Conservation (phyloP, 306 rosid species). For the Corylus heterophylla region DNA sequence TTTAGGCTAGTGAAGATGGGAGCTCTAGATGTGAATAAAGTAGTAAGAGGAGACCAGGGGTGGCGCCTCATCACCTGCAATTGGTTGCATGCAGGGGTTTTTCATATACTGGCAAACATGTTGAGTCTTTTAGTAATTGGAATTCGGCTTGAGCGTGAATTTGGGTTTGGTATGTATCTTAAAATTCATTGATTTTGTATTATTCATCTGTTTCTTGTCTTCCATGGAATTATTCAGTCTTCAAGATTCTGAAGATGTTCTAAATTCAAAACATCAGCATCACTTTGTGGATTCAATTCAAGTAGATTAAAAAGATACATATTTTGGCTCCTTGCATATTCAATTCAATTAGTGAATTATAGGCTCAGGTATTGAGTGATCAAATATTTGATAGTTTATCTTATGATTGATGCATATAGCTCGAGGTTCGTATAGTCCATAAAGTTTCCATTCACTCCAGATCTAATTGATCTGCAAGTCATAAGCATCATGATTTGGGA, state of each 20-base stretch:
- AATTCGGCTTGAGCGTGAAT: slow-evolving; percentile 95
- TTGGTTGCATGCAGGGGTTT: slow-evolving; percentile 95
- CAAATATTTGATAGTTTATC: background rate
- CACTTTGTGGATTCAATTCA: background rate
- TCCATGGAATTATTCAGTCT: background rate
- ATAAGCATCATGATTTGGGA: background rate
- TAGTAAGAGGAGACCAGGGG: slow-evolving; percentile 67
- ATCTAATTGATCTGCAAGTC: background rate
- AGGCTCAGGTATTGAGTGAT: background rate
- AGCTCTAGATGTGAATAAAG: slow-evolving; percentile 74
- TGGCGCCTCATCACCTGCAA: slow-evolving; percentile 90
- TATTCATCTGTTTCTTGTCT: background rate
- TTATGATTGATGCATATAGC: background rate
- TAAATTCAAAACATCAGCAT: background rate
- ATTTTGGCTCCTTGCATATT: background rate
- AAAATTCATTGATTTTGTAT: background rate
- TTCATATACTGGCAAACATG: slow-evolving; percentile 87
- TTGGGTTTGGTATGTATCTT: slow-evolving; percentile 76
- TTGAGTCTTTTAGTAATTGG: slow-evolving; percentile 86
- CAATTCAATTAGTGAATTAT: background rate
- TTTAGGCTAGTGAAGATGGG: slow-evolving; percentile 88
- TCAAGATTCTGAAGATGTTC: background rate
- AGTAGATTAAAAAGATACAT: background rate
- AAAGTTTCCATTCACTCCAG: background rate
- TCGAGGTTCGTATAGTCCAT: background rate